Evolutionary conservation across 495 filamentous ascomycete species (phyloP), one percentile per base, ranked within the genome.

Genomic region (Neurospora sp.): DNA sequence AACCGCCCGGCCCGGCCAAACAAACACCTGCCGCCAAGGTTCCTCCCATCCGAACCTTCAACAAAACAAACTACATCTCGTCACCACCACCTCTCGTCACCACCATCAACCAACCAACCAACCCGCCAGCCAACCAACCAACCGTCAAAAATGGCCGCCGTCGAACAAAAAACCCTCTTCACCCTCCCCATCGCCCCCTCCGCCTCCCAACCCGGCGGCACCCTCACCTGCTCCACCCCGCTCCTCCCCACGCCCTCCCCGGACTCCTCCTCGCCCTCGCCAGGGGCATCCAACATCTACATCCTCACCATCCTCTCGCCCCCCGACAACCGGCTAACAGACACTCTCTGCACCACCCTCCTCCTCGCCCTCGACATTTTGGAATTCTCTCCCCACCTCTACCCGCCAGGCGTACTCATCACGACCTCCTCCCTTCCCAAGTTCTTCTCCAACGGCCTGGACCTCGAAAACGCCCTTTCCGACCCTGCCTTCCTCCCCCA

Each of bases 191-290:
- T 85, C 78, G 75, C 78, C 1, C 65, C 77, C 31, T 69, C 73
- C 7, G 77, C 70, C 61, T n/a, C 74, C 18, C 76, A 82, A 70
- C 72, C 84, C 6, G 84, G 83, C 59, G 88, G 89, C 74, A 79
- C 77, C 71, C 83, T 92, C 70, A 77, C 80, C 70, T 89, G 86
- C 85, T 91, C 89, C 35, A 77, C 71, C 83, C 91, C 70, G 4
- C 31, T 35, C 31, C 31, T 35, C 77, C 79, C 69, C 89, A 86
- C 85, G 90, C 89, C 35, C 88, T 39, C 39, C 39, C 31, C 31
- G 31, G 31, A 35, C 31, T 39, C 89, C 9, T 78, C 83, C 20
- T 81, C 85, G 9, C 77, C 38, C 38, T 39, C 38, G 8, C 10
- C 38, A 8, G 31, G 1, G 6, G 27, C 38, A 10, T 39, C 39